phyloP scores from a whole-genome alignment of 768 basidiomycete species.

The Russula compacta region DNA sequence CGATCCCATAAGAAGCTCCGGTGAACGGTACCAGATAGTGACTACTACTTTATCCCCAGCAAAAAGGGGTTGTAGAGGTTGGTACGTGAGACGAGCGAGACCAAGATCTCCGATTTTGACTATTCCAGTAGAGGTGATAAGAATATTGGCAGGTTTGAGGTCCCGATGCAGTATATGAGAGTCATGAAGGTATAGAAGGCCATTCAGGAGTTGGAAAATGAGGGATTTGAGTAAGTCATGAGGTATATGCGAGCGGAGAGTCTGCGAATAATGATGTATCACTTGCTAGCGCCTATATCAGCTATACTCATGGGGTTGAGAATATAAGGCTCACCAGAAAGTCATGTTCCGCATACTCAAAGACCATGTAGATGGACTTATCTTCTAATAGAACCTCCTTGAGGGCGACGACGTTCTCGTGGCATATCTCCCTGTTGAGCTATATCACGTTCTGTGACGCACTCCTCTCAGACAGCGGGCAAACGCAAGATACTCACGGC shows the following conservation, averaged over 20 bases:
- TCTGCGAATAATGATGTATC: constrained; percentile 95
- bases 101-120: constrained; percentile 99
- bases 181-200: constrained; percentile 89
- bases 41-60: constrained; percentile 98
- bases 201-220: constrained; percentile 89
- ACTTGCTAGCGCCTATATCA: constrained; percentile 63
- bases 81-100: constrained; percentile 82
- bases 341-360: constrained; percentile 98
- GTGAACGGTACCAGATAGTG: constrained; percentile 98
- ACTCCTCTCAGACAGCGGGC: neutral
- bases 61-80: constrained; percentile 86
- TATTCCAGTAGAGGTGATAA: constrained; percentile 78
- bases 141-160: constrained; percentile 97
- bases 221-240: constrained; percentile 82
- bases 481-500: constrained; percentile 49
- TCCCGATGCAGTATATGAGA: constrained; percentile 95
- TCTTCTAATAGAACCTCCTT: constrained; percentile 96
- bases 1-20: constrained; percentile 91
- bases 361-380: constrained; percentile 98
- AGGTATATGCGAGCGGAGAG: constrained; percentile 67
- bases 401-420: constrained; percentile 86
- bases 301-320: neutral
- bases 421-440: constrained; percentile 84
- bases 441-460: constrained; percentile 27
- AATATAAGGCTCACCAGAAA: constrained; percentile 59